phyloP scores from a whole-genome alignment of 2,329 filamentous ascomycete genomes.

The Cladosporium phlei region DNA sequence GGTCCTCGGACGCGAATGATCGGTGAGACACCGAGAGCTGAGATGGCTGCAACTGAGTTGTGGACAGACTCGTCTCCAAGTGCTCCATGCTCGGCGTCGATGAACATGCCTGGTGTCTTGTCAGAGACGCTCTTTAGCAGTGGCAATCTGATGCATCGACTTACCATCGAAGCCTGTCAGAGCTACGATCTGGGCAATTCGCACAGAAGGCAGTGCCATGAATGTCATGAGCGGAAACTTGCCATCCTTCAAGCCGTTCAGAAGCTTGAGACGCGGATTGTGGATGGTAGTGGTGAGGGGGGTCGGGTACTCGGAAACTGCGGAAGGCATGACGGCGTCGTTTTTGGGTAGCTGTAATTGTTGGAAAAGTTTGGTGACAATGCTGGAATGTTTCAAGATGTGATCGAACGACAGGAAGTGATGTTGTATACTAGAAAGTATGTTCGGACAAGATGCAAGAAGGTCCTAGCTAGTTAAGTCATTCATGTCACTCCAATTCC shows the following conservation, averaged over 20 bases:
- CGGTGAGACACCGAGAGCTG: slow-evolving; percentile 36
- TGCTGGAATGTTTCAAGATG: too few species aligned
- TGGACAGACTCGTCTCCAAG: slow-evolving; percentile 53
- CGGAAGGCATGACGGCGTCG: slow-evolving; percentile 1
- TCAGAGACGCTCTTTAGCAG: background rate
- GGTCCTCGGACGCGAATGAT: slow-evolving; percentile 48
- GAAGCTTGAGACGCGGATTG: slow-evolving; percentile 41
- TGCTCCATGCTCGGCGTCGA: slow-evolving; percentile 52
- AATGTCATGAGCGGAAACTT: slow-evolving; percentile 38
- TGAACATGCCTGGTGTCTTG: slow-evolving; percentile 48
- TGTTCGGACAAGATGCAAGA: too few species aligned
- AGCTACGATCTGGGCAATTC: slow-evolving; percentile 53
- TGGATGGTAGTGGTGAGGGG: slow-evolving; percentile 21
- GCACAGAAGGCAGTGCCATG: slow-evolving; percentile 45
- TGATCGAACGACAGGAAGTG: too few species aligned
- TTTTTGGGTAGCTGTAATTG: background rate
- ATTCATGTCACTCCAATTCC: too few species aligned
- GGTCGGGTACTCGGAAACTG: background rate
- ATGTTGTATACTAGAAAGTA: too few species aligned
- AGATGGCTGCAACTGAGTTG: slow-evolving; percentile 47
- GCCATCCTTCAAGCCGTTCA: slow-evolving; percentile 40
- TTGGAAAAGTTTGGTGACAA: background rate
- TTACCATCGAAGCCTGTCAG: slow-evolving; percentile 56
- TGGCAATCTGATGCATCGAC: too few species aligned
- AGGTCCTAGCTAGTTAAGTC: too few species aligned